Evolutionary conservation across 2,329 filamentous ascomycete species (phyloP), one percentile per base, ranked within the genome.

Genomic region (Coleophoma cylindrospora): DNA sequence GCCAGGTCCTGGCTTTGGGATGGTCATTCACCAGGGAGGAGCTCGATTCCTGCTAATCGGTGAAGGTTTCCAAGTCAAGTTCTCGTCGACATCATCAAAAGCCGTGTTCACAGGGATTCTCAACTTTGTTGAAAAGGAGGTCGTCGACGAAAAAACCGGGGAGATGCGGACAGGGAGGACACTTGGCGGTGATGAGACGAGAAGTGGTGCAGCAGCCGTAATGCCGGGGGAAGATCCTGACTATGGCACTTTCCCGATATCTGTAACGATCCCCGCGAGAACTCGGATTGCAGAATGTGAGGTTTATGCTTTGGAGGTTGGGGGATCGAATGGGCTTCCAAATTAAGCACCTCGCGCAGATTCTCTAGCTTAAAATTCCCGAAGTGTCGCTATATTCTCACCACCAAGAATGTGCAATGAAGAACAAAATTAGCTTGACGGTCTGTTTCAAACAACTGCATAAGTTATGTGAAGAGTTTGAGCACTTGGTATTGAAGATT

Each of bases 191-290:
- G 72, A 75, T 53, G 73, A 76, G 64, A 75, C 71, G 5, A 57
- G 70, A 21, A 73, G 71, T 54, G 76, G 77, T 1, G 64, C 65
- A 43, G 74, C 70, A 44, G 58, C 70, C 15, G 75, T 80, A 54
- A 82, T 82, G 79, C 79, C 54, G 13, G 51, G 73, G 50, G 74
- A 79, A 34, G 68, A 78, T 34, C 76, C 76, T 0, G 76, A 80
- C 52, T 80, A 80, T 58, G 77, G 77, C 1, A 74, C 74, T 0
- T 80, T 80, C 50, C 76, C 76, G 0, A 80, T 80, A 33, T 71
- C 70, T 22, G 71, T 81, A 1, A 80, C 76, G 0, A 73, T 80
- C 33, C 77, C 76, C 1, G 74, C 75, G 0, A 62, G 70, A 48
- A 80, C 77, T 3, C 70, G 66, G 41, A 72, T 77, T 52, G 73